Evolutionary conservation across 2,329 filamentous ascomycete genomes (phyloP), one percentile per base, ranked within the genome.

Genomic region (Triangularia setosa): DNA sequence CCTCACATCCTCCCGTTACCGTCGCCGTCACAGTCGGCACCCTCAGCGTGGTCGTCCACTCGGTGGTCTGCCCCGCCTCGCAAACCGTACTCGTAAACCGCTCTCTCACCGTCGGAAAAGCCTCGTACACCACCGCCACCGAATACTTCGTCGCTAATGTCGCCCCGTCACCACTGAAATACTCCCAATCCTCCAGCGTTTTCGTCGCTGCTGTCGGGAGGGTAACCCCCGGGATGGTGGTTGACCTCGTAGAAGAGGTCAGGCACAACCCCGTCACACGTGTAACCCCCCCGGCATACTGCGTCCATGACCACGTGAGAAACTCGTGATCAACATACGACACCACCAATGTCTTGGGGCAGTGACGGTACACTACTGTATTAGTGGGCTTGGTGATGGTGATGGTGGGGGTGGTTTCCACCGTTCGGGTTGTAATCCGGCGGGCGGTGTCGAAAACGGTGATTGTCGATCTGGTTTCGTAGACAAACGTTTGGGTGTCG

Each of bases 141-240:
- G 60, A 59, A 33, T 65, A 24, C 27, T 67, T 67, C 12, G 65
- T 67, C 18, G 35, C 63, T 5, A 63, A 11, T 8, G 60, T 60
- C 53, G n/a, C 4, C 24, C 58, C 48, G 14, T 28, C 21, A 52
- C 35, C 21, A 52, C 35, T 58, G 35, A 67, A 64, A 35, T 63
- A 67, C 48, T 67, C 63, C 65, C 65, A 67, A 55, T 67, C 65
- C 18, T 58, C 40, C 4, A 67, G 40, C 1, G 61, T 25, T 8
- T 23, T 18, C 3, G 33, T 40, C n/a, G n/a, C n/a, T 3, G 35
- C 16, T n/a, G 63, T 56, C 2, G 65, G 65, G 0, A 64, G 48
- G 5, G 55, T 60, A 1, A 65, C 52, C 18, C 63, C 63, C 11
- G 65, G 65, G 44, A 67, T 65, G 14, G 63, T 67, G 25, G 65